A percentile compares a stretch with the other conserved stretches of the same genome.
Evolutionary conservation across 2,329 filamentous ascomycete species (phyloP).

Genomic region (Penicillium sp.): DNA sequence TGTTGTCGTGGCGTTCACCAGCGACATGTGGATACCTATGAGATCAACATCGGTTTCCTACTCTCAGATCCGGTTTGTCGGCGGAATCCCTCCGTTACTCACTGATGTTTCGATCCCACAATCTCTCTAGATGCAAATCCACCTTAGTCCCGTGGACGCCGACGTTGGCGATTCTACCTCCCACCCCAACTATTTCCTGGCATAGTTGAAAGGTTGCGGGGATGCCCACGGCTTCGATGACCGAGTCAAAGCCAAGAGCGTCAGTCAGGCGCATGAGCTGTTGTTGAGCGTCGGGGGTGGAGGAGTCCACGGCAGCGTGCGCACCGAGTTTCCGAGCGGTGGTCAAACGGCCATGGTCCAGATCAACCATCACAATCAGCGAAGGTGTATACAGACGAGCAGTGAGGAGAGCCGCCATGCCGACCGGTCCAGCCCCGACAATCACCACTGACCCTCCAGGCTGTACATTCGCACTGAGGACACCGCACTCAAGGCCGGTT

Average conservation of each 20-base stretch:
- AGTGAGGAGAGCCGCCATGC: constrained; percentile 56
- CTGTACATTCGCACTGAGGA: constrained; percentile 52
- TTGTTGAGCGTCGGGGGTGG: constrained; percentile 36
- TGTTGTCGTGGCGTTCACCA: constrained; percentile 23
- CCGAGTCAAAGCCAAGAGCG: constrained; percentile 56
- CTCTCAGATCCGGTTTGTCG: not conserved
- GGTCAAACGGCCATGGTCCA: constrained; percentile 49
- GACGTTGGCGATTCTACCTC: constrained; percentile 58
- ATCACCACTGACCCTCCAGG: constrained; percentile 56
- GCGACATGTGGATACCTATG: constrained; percentile 29
- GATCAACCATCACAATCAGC: constrained; percentile 54
- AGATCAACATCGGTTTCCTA: constrained; percentile 37
- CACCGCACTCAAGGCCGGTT: constrained; percentile 58
- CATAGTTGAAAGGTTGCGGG: constrained; percentile 55
- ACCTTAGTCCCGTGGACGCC: constrained; percentile 59
- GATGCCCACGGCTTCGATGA: constrained; percentile 60
- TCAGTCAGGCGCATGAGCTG: constrained; percentile 48
- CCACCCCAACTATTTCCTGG: constrained; percentile 55
- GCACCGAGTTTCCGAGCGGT: constrained; percentile 53
- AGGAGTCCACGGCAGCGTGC: constrained; percentile 45
- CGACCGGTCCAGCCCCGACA: constrained; percentile 58
- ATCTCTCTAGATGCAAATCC: constrained; percentile 52
- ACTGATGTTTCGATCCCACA: constrained; percentile 59
- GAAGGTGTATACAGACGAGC: constrained; percentile 56
- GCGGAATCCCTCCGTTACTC: constrained; percentile 23